Evolutionary conservation across 768 basidiomycete genomes (phyloP), one percentile per base, ranked within the genome.

Genomic region (Pholiota microspora): DNA sequence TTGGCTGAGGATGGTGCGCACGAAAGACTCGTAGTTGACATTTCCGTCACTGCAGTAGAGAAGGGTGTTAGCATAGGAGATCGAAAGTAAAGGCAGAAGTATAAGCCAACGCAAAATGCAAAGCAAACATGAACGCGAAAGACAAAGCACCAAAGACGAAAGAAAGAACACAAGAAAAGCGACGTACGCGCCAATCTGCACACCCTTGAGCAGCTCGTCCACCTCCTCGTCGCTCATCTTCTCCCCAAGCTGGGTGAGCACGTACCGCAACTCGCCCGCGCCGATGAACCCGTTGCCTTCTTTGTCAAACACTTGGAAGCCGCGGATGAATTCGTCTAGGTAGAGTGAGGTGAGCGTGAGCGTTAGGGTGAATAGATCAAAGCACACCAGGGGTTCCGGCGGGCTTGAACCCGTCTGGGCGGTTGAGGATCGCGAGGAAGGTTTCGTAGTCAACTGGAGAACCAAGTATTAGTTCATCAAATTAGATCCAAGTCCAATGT

Each of bases 301-400:
- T 73, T 94, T 95, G 73, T 98, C 96, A 62, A 99, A 98, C 9
- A 98, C 96, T 64, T 98, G 95, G 82, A 99, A 99, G 7, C 95
- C 97, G 46, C 97, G 93, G 65, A 98, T 93, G 76, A 99, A 99
- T 67, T 99, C 97, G 80, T 98, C 96, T 96, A 21, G 4, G 29
- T 6, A 31, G 29, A 31, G 29, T 12, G 29, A 23, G n/a, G n/a
- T 8, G 34, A 7, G 4, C 24, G 35, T 32, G n/a, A 23, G 29
- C 18, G 16, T 15, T 18, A 9, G 1, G 7, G 47, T 23, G 48
- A 18, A 1, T 18, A 51, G 12, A n/a, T 45, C 38, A n/a, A 21
- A 16, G 69, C 83, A 62, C 53, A 93, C 94, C 94, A 56, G 93
- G 90, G 40, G 94, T 96, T 3, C 95, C 95, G 9, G 95, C 94